Percentiles rank a stretch among this genome's conserved stretches.
These are phyloP conservation scores for Heteromeles arbutifolia DNA, from an alignment of 306 rosid species.

Conservation along the genomic window DNA sequence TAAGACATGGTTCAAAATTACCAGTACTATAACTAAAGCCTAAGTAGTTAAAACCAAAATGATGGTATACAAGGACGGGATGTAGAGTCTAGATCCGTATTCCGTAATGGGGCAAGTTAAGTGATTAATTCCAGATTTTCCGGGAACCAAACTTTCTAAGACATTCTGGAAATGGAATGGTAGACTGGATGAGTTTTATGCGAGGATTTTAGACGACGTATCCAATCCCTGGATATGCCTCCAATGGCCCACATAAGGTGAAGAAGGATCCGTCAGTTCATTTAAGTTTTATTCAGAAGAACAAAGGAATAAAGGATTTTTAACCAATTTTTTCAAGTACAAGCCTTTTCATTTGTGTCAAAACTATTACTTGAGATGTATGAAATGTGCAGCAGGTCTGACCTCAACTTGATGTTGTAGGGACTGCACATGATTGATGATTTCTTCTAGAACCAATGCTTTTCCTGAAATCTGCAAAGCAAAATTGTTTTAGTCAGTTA, in stretches of 20 bases:
- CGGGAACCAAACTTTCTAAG: not conserved
- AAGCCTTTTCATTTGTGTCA: constrained; percentile 19
- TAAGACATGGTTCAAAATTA: constrained; percentile 9
- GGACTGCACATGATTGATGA: constrained; percentile 91
- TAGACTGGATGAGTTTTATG: not conserved
- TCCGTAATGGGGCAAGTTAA: not conserved
- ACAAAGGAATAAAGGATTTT: not conserved
- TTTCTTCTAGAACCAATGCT: constrained; percentile 90
- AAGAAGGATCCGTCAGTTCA: constrained; percentile 6
- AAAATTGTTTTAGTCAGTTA: constrained; percentile 23
- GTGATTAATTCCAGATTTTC: not conserved
- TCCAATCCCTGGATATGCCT: not conserved
- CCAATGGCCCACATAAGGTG: not conserved
- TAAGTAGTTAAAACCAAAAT: not conserved
- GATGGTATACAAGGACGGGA: not conserved
- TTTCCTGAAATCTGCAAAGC: constrained; percentile 80
- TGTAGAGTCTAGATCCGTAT: not conserved
- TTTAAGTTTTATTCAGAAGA: not conserved
- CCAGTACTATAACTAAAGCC: not conserved
- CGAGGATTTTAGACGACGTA: not conserved
- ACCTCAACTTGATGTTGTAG: constrained; percentile 97
- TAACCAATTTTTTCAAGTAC: constrained; percentile 8
- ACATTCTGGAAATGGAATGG: too few species aligned
- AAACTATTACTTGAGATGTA: constrained; percentile 17
- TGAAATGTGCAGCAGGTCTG: constrained; percentile 34